Conservation (phyloP, 805 yeast genomes). For the Nakazawaea wyomingensis region DNA sequence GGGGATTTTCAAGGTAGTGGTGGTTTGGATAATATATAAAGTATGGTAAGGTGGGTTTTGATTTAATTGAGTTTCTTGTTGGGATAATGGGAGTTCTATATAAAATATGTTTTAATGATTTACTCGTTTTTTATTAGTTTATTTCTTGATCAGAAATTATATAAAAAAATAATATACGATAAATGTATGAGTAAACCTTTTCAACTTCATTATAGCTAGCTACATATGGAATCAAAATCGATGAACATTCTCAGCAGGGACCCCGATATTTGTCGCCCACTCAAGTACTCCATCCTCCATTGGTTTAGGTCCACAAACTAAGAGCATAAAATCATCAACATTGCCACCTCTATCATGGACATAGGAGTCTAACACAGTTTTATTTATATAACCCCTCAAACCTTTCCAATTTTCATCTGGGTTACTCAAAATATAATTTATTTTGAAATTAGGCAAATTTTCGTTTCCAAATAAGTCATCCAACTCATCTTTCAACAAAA, state of each 20-base stretch:
- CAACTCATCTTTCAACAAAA: conserved; percentile 40
- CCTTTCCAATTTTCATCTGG: conserved; percentile 29
- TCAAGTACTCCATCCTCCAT: conserved; percentile 21
- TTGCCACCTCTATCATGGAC: conserved; percentile 21
- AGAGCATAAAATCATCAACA: conserved; percentile 31
- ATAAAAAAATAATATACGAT: too few species aligned
- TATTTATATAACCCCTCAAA: conserved; percentile 33
- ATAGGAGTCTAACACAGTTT: conserved; percentile 34
- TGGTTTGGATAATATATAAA: neutral
- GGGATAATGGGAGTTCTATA: too few species aligned
- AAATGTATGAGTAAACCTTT: too few species aligned
- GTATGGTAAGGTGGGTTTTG: neutral
- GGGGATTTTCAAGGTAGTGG: too few species aligned
- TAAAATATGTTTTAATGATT: too few species aligned
- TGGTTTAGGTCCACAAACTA: conserved; percentile 49
- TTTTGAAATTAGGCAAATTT: conserved; percentile 34
- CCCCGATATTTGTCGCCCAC: conserved; percentile 13
- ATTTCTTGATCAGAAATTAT: too few species aligned
- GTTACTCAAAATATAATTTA: conserved; percentile 36
- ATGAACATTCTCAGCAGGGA: conserved; percentile 18
- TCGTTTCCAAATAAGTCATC: conserved; percentile 30
- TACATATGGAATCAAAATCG: conserved; percentile 18
- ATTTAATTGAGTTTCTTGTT: too few species aligned
- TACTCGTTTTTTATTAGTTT: too few species aligned
- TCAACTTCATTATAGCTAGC: too few species aligned